Evolutionary conservation across 106 monocot species (phyloP), one percentile per base, ranked within the genome.

Genomic region (Xerophyta viscosa): DNA sequence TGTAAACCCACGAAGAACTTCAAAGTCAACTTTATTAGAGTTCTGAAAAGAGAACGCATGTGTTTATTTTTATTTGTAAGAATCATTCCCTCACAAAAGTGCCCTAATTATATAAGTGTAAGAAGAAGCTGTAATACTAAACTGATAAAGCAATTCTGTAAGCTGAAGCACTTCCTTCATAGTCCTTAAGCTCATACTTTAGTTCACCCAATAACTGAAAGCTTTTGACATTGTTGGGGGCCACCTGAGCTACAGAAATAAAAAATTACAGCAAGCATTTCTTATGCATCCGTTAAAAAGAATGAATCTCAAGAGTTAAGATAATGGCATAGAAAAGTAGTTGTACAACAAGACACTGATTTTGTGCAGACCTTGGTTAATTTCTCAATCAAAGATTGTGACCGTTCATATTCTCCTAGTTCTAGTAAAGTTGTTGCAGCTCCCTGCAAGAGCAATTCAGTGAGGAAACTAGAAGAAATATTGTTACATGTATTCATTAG

Each of bases 151-250:
- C 41, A 27, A 28, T 75, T 49, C 57, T 84, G 65, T 88, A 94
- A 2, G 93, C 71, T 31, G 75, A 55, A 67, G 80, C 66, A 78
- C 93, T 94, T 28, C 72, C 75, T 60, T 94, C 88, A 61, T 69
- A 94, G 73, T 94, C 93, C 57, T 78, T 80, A 7, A 81, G 54
- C 58, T 75, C 66, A 66, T 77, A 94, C 67, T 88, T 88, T 12
- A 94, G 84, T 75, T 88, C 84, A 61, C 84, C 88, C 12, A 88
- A 64, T 70, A 94, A 73, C 46, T 80, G 77, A 58, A 75, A 84
- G 22, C 78, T 88, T 62, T 88, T 81, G 41, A 30, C 44, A 44
- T 84, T 69, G 36, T 71, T 63, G 20, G 88, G 80, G 63, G 56
- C 82, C 72, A 77, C 80, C 93, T 88, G 68, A 64, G 60, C 27